phyloP scores from a whole-genome alignment of 345 rosid species.

The Trapa bicornis region DNA sequence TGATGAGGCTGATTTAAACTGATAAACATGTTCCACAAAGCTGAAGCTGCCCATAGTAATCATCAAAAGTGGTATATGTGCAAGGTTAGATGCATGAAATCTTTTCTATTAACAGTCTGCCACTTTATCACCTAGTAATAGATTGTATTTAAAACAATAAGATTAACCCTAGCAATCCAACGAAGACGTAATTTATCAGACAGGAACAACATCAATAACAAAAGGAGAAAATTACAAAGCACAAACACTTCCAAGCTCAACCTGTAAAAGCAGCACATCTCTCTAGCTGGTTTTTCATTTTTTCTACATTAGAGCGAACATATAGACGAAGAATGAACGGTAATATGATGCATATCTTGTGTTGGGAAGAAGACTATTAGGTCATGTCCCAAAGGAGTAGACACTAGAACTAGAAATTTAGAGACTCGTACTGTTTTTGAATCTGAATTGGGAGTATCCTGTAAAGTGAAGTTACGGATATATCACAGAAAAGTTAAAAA shows the following conservation, averaged over 20 bases:
- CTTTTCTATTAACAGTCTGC: not conserved
- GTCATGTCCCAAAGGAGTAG: too few relatives aligned
- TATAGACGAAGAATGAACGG: not conserved
- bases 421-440: too few relatives aligned
- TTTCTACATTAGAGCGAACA: not conserved
- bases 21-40: conserved; percentile 44
- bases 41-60: conserved; percentile 48
- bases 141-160: not conserved
- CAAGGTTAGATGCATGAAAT: not conserved
- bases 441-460: too few relatives aligned
- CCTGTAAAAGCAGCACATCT: not conserved
- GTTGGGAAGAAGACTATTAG: too few relatives aligned
- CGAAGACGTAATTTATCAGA: not conserved
- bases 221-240: not conserved
- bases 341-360: too few relatives aligned
- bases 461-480: too few relatives aligned
- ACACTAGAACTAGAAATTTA: too few relatives aligned
- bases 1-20: conserved; percentile 45
- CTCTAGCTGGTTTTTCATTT: not conserved
- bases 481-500: too few relatives aligned
- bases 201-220: not conserved
- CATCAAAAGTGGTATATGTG: conserved; percentile 9
- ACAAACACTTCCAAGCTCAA: not conserved
- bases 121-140: not conserved
- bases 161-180: not conserved